Conservation (phyloP, 495 filamentous ascomycete genomes). For the Talaromyces borbonicus region DNA sequence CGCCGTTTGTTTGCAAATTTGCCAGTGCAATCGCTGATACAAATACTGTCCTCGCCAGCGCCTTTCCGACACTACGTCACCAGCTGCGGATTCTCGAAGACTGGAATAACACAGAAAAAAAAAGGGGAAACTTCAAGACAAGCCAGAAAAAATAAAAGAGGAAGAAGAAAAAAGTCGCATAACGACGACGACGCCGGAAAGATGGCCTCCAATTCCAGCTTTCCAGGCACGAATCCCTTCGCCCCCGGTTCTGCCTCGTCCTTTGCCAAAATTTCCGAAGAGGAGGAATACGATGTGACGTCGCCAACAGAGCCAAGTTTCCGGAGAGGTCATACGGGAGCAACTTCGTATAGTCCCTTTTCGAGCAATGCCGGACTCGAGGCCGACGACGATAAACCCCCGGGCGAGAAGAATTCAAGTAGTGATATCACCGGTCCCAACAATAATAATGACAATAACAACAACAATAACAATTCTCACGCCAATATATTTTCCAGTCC, state of each 20-base stretch:
- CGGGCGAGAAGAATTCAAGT: no score
- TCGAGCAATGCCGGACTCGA: constrained; percentile 25
- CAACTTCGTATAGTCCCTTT: constrained; percentile 11
- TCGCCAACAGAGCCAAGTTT: constrained; percentile 52
- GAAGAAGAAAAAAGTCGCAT: no score
- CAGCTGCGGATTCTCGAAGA: no score
- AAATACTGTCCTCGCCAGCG: no score
- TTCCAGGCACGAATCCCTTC: constrained; percentile 50
- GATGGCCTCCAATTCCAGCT: constrained; percentile 46
- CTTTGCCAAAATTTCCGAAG: constrained; percentile 44
- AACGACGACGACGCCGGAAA: neutral
- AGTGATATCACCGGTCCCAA: no score
- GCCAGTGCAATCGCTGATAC: no score
- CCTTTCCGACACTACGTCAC: no score
- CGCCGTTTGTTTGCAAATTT: no score
- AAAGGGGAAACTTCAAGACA: no score
- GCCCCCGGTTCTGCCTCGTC: constrained; percentile 20
- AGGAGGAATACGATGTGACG: constrained; percentile 55
- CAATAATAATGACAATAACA: constrained; percentile 1
- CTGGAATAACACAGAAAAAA: no score
- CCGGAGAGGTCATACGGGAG: constrained; percentile 24
- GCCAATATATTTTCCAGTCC: constrained; percentile 27
- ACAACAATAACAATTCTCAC: constrained; percentile 4
- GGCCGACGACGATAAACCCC: constrained; percentile 1
- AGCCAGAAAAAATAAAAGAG: no score